Conservation (phyloP, 345 rosid species). For the Aegle marmelos region DNA sequence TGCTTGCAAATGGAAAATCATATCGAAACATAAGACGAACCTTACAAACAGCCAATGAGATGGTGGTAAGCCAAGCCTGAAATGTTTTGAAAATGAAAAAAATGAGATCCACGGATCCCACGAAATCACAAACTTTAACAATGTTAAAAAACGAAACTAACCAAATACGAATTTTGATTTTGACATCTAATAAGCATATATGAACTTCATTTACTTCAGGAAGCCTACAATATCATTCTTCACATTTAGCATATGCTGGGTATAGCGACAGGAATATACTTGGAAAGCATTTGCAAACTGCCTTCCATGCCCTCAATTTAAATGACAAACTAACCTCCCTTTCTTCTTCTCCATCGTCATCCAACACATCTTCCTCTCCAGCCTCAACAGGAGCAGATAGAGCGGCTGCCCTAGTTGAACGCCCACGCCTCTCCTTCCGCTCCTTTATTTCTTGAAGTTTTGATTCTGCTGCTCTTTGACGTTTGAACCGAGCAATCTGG, state of each 20-base stretch:
- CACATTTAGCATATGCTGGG: neutral
- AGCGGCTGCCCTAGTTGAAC: constrained; percentile 73
- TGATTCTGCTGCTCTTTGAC: constrained; percentile 78
- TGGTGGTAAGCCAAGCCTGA: constrained; percentile 94
- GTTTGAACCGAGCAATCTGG: constrained; percentile 84
- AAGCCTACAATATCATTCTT: neutral
- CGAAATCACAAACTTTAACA: neutral
- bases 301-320: neutral
- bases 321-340: constrained; percentile 64
- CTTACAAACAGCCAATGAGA: constrained; percentile 75
- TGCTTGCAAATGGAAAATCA: neutral
- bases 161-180: neutral
- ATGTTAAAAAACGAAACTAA: neutral
- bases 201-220: neutral
- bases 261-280: neutral
- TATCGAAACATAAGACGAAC: constrained; percentile 37
- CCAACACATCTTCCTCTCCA: constrained; percentile 79
- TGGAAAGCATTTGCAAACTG: neutral
- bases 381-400: constrained; percentile 76
- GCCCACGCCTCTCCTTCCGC: constrained; percentile 77
- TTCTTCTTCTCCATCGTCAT: constrained; percentile 97
- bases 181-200: neutral
- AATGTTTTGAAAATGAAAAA: neutral
- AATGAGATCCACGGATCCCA: neutral
- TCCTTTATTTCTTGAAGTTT: constrained; percentile 84